Percentiles rank a stretch among this genome's conserved stretches.
Evolutionary conservation across 345 rosid genomes (phyloP).

Genomic region (Eucalyptus melliodora): DNA sequence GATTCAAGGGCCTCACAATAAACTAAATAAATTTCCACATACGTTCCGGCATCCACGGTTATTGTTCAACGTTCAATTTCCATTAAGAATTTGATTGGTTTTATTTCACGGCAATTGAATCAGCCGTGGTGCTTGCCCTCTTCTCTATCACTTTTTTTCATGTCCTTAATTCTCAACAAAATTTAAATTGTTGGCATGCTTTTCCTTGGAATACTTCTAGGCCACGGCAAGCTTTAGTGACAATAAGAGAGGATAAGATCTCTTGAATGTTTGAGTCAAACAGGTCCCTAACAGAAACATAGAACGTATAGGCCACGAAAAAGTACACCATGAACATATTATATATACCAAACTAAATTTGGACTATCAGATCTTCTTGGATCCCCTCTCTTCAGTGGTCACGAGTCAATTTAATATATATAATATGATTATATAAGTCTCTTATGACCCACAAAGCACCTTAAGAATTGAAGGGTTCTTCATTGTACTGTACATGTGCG

Average conservation of each 20-base stretch:
- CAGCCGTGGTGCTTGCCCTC: not conserved
- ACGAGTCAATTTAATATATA: too few species aligned
- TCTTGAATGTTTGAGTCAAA: too few species aligned
- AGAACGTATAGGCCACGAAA: too few species aligned
- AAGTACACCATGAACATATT: too few species aligned
- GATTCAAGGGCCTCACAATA: not conserved
- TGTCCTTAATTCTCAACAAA: not conserved
- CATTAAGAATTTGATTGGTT: not conserved
- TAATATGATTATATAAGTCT: too few species aligned
- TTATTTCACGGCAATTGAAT: not conserved
- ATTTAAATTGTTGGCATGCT: not conserved
- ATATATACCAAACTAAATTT: too few species aligned
- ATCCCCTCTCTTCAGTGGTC: too few species aligned
- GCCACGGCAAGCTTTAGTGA: not conserved
- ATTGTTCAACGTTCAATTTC: not conserved
- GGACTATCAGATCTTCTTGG: too few species aligned
- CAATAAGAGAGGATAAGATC: not conserved
- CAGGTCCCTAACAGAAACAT: not conserved
- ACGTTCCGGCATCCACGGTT: fast-evolving
- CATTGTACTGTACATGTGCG: too few species aligned
- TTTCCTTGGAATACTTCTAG: not conserved
- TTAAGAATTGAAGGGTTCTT: too few species aligned
- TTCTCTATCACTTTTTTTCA: not conserved
- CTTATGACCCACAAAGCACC: too few species aligned
- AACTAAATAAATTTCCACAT: not conserved